Base-by-base conservation (phyloP, 23 red algal genomes). In the Gracilaria domingensis region DNA sequence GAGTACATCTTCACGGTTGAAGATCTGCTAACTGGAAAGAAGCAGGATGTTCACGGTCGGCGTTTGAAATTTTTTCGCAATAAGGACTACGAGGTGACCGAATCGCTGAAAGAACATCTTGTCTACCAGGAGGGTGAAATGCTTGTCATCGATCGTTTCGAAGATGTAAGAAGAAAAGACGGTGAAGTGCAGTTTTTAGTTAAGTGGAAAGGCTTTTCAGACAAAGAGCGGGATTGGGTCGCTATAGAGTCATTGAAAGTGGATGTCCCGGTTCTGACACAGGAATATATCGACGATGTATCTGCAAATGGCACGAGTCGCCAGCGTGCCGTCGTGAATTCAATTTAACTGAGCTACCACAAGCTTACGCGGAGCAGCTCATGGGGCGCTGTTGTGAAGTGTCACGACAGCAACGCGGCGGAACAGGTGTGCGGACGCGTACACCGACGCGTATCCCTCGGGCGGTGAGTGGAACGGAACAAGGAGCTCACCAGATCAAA, bases 21-120 rank as follows among this genome's bases (percentile, higher is more conserved):
- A 56, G 54, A 84, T 84, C 57, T 84, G 8, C 20, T 84, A n/a
- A 39, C 8, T 37, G 80, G 58, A 28, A 84, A 84, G 47, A 66
- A 45, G 47, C 12, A 59, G 11, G 17, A 67, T 12, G 80, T 66
- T 14, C 80, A 84, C 57, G 80, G 51, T 34, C 55, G 80, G 13
- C 9, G 80, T 18, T 23, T 84, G 2, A 84, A 67, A 25, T 64
- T 62, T 69, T 84, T 84, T 29, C 33, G 80, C 8, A 84, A 66
- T 28, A 64, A 60, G 20, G 9, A 17, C 14, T 72, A 24, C 21
- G 18, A 72, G 9, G 37, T 35, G 12, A 72, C n/a, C 2, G 79
- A 56, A 37, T 26, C 9, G 11, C 23, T 62, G 1, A 8, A 20
- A 30, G 33, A 82, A n/a, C 51, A 82, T 62, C 21, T 82, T 0